Evolutionary conservation across 768 basidiomycete species (phyloP).

Genomic region (Calocybe gangraenosa): DNA sequence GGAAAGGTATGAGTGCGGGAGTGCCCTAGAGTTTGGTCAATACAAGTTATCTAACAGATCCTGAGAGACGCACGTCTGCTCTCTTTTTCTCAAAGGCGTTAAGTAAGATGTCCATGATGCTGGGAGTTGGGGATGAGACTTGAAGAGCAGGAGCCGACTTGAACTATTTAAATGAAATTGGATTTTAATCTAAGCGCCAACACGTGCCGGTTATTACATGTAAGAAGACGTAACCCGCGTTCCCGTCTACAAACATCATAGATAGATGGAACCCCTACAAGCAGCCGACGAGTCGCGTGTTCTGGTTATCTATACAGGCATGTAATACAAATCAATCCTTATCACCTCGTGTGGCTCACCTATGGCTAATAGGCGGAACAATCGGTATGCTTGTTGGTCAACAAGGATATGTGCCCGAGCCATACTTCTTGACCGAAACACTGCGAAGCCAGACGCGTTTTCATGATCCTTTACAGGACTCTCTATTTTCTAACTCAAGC

Average conservation of each 20-base stretch:
- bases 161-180: conserved; percentile 9
- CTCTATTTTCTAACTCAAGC: conserved; percentile 75
- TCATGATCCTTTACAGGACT: conserved; percentile 86
- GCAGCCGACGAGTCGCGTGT: conserved; percentile 68
- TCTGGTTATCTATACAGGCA: conserved; percentile 82
- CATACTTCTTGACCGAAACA: conserved; percentile 82
- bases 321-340: not conserved
- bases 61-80: conserved; percentile 36
- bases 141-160: conserved; percentile 15
- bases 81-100: conserved; percentile 68
- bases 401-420: conserved; percentile 80
- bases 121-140: conserved; percentile 14
- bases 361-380: conserved; percentile 54
- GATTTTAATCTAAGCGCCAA: conserved; percentile 14
- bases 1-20: conserved; percentile 77
- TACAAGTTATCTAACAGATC: not conserved
- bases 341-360: not conserved
- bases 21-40: conserved; percentile 32
- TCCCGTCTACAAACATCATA: not conserved
- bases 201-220: conserved; percentile 19
- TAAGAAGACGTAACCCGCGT: not conserved
- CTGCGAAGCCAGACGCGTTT: conserved; percentile 82
- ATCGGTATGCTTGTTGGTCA: conserved; percentile 83
- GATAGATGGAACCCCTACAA: conserved; percentile 47
- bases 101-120: conserved; percentile 65